Conservation (phyloP, 139 green algal species). For the Microglena sp. region DNA sequence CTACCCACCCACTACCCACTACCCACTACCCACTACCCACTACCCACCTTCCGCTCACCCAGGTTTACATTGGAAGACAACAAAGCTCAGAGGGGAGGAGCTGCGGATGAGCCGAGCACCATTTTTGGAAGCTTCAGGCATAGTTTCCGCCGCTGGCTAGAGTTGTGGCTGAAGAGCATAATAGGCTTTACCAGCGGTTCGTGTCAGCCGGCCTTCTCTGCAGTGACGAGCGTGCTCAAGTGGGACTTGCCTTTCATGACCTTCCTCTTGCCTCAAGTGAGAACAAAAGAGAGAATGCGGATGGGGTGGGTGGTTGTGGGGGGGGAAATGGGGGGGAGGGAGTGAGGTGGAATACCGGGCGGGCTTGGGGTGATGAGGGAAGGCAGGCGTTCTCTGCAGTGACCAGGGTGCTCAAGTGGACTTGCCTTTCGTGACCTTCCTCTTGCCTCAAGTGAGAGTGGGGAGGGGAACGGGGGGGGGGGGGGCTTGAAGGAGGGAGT, state of each 20-base stretch:
- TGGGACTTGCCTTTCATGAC: conserved; percentile 69
- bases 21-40: too few species aligned
- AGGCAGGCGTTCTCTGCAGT: conserved; percentile 48
- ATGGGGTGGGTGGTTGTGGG: background rate
- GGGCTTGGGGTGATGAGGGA: background rate
- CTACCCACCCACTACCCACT: too few species aligned
- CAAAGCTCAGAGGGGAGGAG: background rate
- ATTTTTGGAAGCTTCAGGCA: conserved; percentile 17
- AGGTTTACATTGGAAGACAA: conserved; percentile 23
- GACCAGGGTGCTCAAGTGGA: conserved; percentile 56
- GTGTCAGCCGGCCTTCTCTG: conserved; percentile 40
- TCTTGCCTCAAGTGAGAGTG: conserved; percentile 63
- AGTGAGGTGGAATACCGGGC: too few species aligned
- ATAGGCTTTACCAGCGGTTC: conserved; percentile 18
- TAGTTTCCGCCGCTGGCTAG: conserved; percentile 65
- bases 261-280: conserved; percentile 73
- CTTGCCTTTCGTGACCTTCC: conserved; percentile 63
- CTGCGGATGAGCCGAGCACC: conserved; percentile 7
- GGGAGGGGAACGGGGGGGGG: too few species aligned
- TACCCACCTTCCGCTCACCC: too few species aligned
- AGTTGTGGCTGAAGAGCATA: conserved; percentile 61
- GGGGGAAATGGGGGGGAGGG: too few species aligned
- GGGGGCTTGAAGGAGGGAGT: too few species aligned
- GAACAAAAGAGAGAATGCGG: too few species aligned
- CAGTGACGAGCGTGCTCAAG: conserved; percentile 44